These are phyloP conservation scores for Aureobasidium sp. DNA, from an alignment of 2,329 filamentous ascomycete species.

Conservation along the genomic window DNA sequence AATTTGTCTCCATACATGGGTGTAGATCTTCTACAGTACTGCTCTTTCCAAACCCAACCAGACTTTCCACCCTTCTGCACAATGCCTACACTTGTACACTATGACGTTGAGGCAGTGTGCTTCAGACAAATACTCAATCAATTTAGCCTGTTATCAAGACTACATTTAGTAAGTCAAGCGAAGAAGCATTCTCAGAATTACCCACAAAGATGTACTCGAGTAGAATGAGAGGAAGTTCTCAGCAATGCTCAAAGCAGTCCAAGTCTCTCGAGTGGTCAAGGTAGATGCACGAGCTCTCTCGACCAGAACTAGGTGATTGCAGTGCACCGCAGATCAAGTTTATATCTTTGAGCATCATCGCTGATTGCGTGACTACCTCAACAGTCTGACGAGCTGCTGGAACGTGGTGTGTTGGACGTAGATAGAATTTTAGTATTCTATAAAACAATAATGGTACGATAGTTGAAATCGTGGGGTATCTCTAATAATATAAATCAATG, in stretches of 20 bases:
- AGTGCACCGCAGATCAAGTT: not conserved
- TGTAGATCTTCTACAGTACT: not conserved
- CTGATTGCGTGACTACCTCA: not conserved
- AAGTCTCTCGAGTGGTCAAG: not conserved
- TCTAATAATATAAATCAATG: slow-evolving; percentile 7
- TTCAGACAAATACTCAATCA: no score
- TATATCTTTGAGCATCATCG: not conserved
- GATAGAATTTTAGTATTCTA: not conserved
- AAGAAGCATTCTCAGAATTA: not conserved
- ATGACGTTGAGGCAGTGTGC: not conserved
- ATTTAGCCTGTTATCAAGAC: no score
- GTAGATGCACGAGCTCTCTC: not conserved
- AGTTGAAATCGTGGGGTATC: slow-evolving; percentile 13
- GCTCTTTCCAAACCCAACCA: not conserved
- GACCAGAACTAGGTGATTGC: not conserved
- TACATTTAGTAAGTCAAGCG: no score
- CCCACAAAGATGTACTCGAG: not conserved
- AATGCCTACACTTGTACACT: no score
- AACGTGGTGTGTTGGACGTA: not conserved
- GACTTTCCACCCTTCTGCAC: not conserved
- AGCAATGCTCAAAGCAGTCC: not conserved
- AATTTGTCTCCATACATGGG: not conserved
- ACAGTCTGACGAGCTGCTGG: no score
- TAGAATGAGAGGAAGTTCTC: not conserved
- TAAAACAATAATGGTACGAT: not conserved